Conservation (phyloP, 345 rosid genomes). For the Acer yangbiense region DNA sequence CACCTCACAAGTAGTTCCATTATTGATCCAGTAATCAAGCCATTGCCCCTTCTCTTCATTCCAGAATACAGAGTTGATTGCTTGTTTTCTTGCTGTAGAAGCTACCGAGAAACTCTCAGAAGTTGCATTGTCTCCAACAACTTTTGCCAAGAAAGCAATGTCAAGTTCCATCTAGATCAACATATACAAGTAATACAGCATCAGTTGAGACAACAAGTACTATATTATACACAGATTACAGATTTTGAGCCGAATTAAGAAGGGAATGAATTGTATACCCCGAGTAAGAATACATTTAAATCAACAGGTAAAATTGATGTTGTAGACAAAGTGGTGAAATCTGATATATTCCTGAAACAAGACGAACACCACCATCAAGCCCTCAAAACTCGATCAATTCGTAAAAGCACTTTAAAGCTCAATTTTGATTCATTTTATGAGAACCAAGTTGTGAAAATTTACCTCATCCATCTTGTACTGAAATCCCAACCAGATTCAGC, state of each 20-base stretch:
- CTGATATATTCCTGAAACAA: conserved; percentile 54
- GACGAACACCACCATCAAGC: not conserved
- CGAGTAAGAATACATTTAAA: conserved; percentile 67
- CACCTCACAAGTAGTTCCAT: conserved; percentile 33
- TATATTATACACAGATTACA: not conserved
- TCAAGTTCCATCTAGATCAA: conserved; percentile 84
- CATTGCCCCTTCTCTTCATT: conserved; percentile 75
- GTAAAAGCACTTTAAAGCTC: not conserved
- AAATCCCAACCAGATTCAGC: conserved; percentile 99
- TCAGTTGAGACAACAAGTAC: not conserved
- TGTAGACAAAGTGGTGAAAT: conserved; percentile 63
- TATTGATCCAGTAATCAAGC: conserved; percentile 79
- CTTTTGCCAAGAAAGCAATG: conserved; percentile 67
- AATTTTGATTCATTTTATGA: not conserved
- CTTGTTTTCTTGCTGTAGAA: conserved; percentile 60
- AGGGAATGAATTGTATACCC: conserved; percentile 43
- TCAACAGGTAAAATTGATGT: conserved; percentile 86
- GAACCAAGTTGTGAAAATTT: not conserved
- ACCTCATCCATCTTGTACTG: conserved; percentile 97
- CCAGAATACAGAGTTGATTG: conserved; percentile 69
- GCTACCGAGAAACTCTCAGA: conserved; percentile 49
- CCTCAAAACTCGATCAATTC: too few relatives aligned
- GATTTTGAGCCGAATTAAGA: not conserved
- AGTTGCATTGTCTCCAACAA: conserved; percentile 45
- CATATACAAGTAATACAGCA: not conserved